Evolutionary conservation across 176 grass and related monocot genomes (phyloP), one percentile per base, ranked within the genome.

Genomic region (Olyra latifolia): DNA sequence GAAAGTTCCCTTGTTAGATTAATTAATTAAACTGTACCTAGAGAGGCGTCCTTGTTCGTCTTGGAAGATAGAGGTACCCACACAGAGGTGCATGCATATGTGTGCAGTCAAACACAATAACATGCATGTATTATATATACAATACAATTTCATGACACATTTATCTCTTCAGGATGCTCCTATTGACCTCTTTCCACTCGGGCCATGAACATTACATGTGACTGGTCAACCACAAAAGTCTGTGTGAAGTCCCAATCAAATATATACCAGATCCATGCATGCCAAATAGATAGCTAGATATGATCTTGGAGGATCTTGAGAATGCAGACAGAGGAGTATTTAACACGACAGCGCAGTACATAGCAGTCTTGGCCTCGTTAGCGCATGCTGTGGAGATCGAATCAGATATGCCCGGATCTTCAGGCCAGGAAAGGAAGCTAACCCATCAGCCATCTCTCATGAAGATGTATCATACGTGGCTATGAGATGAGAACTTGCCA

Each of bases 361-460:
- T 59, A 8, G 58, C 25, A 46, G 40, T 76, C 74, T 62, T 62
- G 56, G 42, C 62, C 56, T 62, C 32, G 32, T 62, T 25, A 76
- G 22, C 2, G 29, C 5, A 40, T 58, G 15, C 15, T 30, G 40
- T 30, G 32, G 32, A 76, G 74, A 76, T 45, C 55, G 39, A 76
- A 76, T 45, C 40, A 7, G 74, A 45, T 30, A 42, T 69, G 6
- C 46, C 3, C 1, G 1, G n/a, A 45, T 28, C 24, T 27, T 69
- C 44, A 49, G 29, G 24, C 68, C 17, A 29, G 14, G 14, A 22
- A 61, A 29, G 35, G 0, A 48, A 71, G 68, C 14, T 28, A 29
- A 49, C 29, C 43, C 44, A 29, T 29, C 68, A 16, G 53, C 24
- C 72, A 42, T 17, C 57, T 75, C 53, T 58, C 12, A 75, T 58